Conservation (phyloP, 495 filamentous ascomycete species). For the Lasiosphaeria miniovina region DNA sequence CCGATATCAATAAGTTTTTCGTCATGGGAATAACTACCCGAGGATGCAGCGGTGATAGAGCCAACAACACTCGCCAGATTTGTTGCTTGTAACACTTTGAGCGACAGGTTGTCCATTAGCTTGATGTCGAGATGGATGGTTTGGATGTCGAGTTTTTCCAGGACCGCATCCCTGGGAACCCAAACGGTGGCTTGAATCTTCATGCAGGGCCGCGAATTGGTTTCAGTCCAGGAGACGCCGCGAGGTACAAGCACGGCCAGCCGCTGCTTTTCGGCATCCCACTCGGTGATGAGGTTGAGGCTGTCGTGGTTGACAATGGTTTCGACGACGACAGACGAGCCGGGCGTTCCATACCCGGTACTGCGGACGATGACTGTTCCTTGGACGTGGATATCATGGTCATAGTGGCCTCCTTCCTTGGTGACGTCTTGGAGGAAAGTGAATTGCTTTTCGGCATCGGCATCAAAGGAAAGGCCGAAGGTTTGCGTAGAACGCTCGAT, state of each 20-base stretch:
- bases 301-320: constrained; percentile 36
- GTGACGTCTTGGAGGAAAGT: constrained; percentile 25
- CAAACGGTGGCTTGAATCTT: constrained; percentile 40
- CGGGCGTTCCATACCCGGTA: constrained; percentile 16
- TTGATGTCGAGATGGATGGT: constrained; percentile 37
- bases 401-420: constrained; percentile 14
- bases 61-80: constrained; percentile 29
- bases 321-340: constrained; percentile 35
- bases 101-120: constrained; percentile 40
- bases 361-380: constrained; percentile 42
- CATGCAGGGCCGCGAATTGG: constrained; percentile 33
- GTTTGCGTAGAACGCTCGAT: constrained; percentile 30
- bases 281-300: constrained; percentile 27
- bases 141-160: constrained; percentile 28
- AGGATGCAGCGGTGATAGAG: constrained; percentile 21
- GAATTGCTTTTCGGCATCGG: constrained; percentile 24
- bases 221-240: constrained; percentile 22
- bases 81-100: constrained; percentile 22
- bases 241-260: constrained; percentile 34
- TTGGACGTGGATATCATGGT: constrained; percentile 29
- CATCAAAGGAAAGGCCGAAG: constrained; percentile 30
- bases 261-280: constrained; percentile 28
- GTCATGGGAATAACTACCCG: constrained; percentile 14
- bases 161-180: constrained; percentile 34
- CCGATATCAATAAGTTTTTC: constrained; percentile 21